Evolutionary conservation across 352 stramenopile species (phyloP), one percentile per base, ranked within the genome.

Genomic region (Lagenidium giganteum): DNA sequence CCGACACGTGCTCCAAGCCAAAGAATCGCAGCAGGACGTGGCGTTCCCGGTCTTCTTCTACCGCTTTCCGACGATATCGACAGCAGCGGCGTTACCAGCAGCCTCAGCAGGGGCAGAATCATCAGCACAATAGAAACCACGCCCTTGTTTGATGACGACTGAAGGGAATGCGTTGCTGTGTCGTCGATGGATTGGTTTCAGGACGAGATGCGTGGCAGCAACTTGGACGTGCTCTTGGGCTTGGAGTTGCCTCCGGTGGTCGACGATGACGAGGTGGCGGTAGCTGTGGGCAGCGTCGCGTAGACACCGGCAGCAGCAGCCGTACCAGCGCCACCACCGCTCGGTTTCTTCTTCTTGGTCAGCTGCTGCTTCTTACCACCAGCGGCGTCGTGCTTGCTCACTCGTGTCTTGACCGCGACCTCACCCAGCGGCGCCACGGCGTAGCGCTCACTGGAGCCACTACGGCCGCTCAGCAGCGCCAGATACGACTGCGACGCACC

Each of bases 31-130:
- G 13, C 35, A 57, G 7, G 61, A 86, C 24, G 58, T 78, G 22
- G 59, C 60, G 16, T 92, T 92, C 51, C 79, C 76, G 17, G 64
- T 92, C 35, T 92, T 76, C 57, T 50, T 87, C 40, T 92, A 91
- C 52, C 57, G 67, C 42, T 86, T 91, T 26, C 62, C 72, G n/a
- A n/a, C n/a, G n/a, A n/a, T n/a, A n/a, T n/a, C n/a, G n/a, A n/a
- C n/a, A n/a, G n/a, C n/a, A n/a, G n/a, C n/a, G n/a, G n/a, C n/a
- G n/a, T n/a, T n/a, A n/a, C n/a, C n/a, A n/a, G n/a, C n/a, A n/a
- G n/a, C n/a, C n/a, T n/a, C n/a, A n/a, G n/a, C n/a, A n/a, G n/a
- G n/a, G n/a, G n/a, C n/a, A n/a, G n/a, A n/a, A n/a, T n/a, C n/a
- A n/a, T n/a, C n/a, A n/a, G n/a, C n/a, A n/a, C n/a, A n/a, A n/a